These are phyloP conservation scores for Diplocarpon mali DNA, from an alignment of 2,329 filamentous ascomycete genomes.

Conservation along the genomic window DNA sequence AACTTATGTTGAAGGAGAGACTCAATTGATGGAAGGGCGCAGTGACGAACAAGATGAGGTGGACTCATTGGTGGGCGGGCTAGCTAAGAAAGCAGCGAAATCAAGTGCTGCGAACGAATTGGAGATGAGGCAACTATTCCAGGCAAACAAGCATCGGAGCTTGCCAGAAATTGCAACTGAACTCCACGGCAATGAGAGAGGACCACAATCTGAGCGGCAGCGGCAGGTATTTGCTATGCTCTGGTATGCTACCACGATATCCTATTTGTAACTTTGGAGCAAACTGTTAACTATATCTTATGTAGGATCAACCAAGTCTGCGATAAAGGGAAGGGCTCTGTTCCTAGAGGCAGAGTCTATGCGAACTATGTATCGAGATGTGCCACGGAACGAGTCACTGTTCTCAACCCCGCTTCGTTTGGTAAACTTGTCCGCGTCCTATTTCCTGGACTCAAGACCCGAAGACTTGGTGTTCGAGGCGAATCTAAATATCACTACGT, in stretches of 20 bases:
- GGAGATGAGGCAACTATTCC: slow-evolving; percentile 66
- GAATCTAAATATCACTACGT: slow-evolving; percentile 98
- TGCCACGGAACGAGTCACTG: slow-evolving; percentile 85
- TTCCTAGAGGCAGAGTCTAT: slow-evolving; percentile 87
- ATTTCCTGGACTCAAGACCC: slow-evolving; percentile 88
- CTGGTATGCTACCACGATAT: slow-evolving; percentile 45
- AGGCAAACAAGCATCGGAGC: slow-evolving; percentile 54
- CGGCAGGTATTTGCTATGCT: slow-evolving; percentile 84
- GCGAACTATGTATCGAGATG: slow-evolving; percentile 90
- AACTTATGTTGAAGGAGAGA: slow-evolving; percentile 47
- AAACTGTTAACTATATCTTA: slow-evolving; percentile 4
- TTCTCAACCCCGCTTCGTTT: slow-evolving; percentile 93
- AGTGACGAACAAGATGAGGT: slow-evolving; percentile 46
- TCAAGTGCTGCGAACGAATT: slow-evolving; percentile 71
- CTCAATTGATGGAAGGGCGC: slow-evolving; percentile 45
- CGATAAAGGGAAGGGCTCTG: slow-evolving; percentile 67
- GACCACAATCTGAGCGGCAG: slow-evolving; percentile 70
- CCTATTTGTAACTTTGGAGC: too few species aligned
- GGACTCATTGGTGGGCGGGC: slow-evolving; percentile 39
- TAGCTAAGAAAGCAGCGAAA: slow-evolving; percentile 46
- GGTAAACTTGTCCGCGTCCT: slow-evolving; percentile 94
- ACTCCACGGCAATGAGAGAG: slow-evolving; percentile 67
- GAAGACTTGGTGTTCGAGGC: slow-evolving; percentile 81
- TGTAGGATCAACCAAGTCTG: slow-evolving; percentile 64
- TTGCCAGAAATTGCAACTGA: slow-evolving; percentile 65